These are phyloP conservation scores for Aureobasidium musti DNA, from an alignment of 2,329 filamentous ascomycete species.

Conservation along the genomic window DNA sequence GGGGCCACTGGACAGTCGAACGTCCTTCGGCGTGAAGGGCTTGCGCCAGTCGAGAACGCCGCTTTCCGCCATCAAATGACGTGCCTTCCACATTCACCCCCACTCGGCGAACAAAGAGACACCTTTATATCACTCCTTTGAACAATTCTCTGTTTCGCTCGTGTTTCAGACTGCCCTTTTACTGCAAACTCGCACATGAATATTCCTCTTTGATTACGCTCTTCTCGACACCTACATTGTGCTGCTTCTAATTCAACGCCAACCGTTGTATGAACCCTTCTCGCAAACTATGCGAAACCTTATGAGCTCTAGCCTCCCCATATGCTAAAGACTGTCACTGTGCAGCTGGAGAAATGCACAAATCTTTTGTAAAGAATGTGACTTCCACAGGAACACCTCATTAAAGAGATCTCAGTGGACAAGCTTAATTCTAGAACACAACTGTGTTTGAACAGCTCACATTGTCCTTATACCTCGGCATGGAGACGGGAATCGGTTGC, in stretches of 20 bases:
- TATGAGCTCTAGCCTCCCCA: background rate
- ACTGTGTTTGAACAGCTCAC: too few species aligned
- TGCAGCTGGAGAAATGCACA: too few species aligned
- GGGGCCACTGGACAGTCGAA: background rate
- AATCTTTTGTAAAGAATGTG: too few species aligned
- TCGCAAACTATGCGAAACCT: background rate
- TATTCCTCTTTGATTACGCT: background rate
- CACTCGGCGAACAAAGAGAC: slow-evolving; percentile 10
- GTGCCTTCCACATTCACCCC: background rate
- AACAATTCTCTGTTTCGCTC: background rate
- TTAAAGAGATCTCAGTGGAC: too few species aligned
- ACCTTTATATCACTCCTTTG: background rate
- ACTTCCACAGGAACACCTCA: too few species aligned
- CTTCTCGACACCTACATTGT: background rate
- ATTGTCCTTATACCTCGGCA: too few species aligned
- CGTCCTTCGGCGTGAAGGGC: slow-evolving; percentile 6
- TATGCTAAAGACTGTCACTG: too few species aligned
- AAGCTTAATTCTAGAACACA: too few species aligned
- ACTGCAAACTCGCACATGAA: too few species aligned
- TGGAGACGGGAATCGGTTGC: too few species aligned
- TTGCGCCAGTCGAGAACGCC: background rate
- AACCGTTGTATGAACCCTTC: background rate
- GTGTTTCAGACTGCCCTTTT: background rate
- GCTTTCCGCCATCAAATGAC: slow-evolving; percentile 4
- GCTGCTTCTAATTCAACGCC: background rate